Base-by-base conservation (phyloP, 148 eudicot species). In the Gaultheria prostrata region DNA sequence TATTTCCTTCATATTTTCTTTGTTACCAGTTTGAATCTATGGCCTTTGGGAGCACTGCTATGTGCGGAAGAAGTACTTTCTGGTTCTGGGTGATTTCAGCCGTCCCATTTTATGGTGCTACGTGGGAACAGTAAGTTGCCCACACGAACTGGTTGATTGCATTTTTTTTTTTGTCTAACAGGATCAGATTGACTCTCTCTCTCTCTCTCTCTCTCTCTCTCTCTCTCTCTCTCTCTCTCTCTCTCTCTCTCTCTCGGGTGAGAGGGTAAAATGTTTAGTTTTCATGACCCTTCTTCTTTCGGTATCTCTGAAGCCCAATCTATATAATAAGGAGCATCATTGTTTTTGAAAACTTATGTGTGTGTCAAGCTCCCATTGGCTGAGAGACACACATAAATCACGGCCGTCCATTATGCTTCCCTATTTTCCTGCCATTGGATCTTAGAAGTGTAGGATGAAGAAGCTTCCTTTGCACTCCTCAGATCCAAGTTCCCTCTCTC, bases 21-120 rank as follows among this genome's bases (percentile, higher is more conserved):
- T 53, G 81, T 70, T 78, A 81, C 76, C 88, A 97, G 98, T 87
- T 95, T 83, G 99, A 95, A 84, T 89, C 99, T 43, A 84, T 97
- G 89, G 98, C 99, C 73, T 93, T 94, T 91, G 98, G 97, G 74
- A 97, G 97, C 85, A 94, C 98, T 77, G 90, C 92, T 48, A 94
- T 97, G 95, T 92, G 95, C 82, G 99, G 99, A 87, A 88, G 94
- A 76, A 48, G 82, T 85, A 91, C 96, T 79, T 93, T 97, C 86
- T 97, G 96, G 98, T 95, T 91, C 75, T 95, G 97, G 97, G 92
- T 91, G 80, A 93, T 95, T 82, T 87, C 98, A 81, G 98, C 98
- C 1, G 80, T 95, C 86, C 97, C 99, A 82, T 95, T 97, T 84
- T 94, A 92, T 88, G 90, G 90, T 73, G 99, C 99, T 43, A 97